These are phyloP conservation scores for Solanum clarkiae DNA, from an alignment of 257 asterid species.

Conservation along the genomic window DNA sequence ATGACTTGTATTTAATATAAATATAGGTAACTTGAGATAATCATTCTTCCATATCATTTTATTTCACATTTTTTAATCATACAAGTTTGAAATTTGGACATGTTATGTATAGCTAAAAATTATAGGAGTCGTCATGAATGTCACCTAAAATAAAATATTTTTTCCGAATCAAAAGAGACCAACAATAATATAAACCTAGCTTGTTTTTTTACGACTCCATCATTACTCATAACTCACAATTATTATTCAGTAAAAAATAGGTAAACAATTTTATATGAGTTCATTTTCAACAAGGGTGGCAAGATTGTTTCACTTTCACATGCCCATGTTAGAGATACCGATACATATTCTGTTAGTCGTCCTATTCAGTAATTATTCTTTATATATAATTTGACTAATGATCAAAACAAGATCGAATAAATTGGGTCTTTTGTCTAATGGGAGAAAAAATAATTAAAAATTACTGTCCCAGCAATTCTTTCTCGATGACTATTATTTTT, in stretches of 20 bases:
- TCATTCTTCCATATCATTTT: neutral
- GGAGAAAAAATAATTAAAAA: neutral
- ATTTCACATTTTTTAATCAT: neutral
- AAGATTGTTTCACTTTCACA: neutral
- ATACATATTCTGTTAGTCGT: neutral
- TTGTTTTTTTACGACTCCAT: neutral
- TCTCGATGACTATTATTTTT: too few species aligned
- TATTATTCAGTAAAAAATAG: neutral
- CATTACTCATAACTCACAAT: neutral
- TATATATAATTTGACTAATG: neutral
- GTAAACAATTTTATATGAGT: neutral
- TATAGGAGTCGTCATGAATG: neutral
- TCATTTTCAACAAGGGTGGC: neutral
- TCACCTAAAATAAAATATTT: neutral
- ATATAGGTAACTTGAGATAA: neutral
- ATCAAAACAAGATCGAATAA: neutral
- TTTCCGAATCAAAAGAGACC: neutral
- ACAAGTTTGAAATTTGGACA: neutral
- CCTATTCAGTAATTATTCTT: neutral
- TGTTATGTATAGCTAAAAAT: neutral
- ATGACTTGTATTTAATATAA: too few species aligned
- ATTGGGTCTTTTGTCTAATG: neutral
- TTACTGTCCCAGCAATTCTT: too few species aligned
- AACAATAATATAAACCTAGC: neutral
- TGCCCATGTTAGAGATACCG: neutral